These are phyloP conservation scores for Pistacia integerrima DNA, from an alignment of 345 rosid species.

Conservation along the genomic window DNA sequence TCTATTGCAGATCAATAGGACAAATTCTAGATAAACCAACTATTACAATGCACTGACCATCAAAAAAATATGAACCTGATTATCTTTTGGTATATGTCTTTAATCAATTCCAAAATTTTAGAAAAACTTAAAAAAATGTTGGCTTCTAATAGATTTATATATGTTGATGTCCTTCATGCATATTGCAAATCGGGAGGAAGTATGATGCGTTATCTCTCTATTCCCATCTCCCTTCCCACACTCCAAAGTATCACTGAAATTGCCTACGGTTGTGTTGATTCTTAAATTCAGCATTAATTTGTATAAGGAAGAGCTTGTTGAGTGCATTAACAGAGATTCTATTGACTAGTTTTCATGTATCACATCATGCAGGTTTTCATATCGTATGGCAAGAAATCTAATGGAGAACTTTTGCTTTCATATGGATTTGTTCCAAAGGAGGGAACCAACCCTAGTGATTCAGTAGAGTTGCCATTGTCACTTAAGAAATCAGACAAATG, in stretches of 20 bases:
- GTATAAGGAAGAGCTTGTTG: not conserved
- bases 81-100: not conserved
- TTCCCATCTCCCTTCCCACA: not conserved
- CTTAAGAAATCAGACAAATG: slow-evolving; percentile 74
- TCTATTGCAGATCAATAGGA: not conserved
- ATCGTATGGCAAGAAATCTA: slow-evolving; percentile 93
- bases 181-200: not conserved
- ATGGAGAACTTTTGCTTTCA: slow-evolving; percentile 86
- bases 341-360: not conserved
- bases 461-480: slow-evolving; percentile 75
- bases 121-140: not conserved
- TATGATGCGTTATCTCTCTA: not conserved
- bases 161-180: not conserved
- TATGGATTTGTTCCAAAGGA: slow-evolving; percentile 95
- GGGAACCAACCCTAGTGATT: slow-evolving; percentile 91
- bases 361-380: slow-evolving; percentile 82
- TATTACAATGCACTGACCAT: not conserved
- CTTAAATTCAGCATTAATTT: not conserved
- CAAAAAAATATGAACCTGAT: not conserved
- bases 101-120: not conserved
- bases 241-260: not conserved
- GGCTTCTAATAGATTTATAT: not conserved
- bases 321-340: not conserved
- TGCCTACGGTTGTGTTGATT: not conserved
- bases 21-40: not conserved